These are phyloP conservation scores for Amylocystis lapponica DNA, from an alignment of 768 basidiomycete genomes.

Conservation along the genomic window DNA sequence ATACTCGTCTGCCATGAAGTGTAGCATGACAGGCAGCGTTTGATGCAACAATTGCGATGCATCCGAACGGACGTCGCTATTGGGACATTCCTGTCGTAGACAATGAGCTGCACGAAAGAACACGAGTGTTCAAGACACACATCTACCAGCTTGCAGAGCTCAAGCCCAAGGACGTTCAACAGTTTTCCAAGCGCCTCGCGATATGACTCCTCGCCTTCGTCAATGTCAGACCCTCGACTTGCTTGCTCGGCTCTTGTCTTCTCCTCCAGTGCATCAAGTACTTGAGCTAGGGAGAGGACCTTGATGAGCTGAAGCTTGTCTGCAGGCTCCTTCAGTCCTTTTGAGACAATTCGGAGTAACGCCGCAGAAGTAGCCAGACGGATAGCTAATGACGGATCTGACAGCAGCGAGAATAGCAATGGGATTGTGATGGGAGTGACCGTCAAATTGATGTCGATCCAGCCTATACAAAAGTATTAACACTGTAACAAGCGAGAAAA, in stretches of 20 bases:
- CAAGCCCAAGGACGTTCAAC: conserved; percentile 75
- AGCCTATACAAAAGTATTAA: conserved; percentile 46
- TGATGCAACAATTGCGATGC: conserved; percentile 59
- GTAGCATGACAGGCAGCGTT: conserved; percentile 75
- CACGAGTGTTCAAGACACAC: conserved; percentile 35
- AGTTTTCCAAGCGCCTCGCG: conserved; percentile 84
- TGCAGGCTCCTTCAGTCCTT: conserved; percentile 86
- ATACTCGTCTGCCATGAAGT: conserved; percentile 85
- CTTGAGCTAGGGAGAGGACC: conserved; percentile 79
- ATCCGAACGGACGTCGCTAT: conserved; percentile 56
- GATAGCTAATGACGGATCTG: conserved; percentile 70
- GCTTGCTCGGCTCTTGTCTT: conserved; percentile 66
- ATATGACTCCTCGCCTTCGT: conserved; percentile 86
- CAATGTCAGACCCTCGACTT: conserved; percentile 62
- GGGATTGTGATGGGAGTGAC: conserved; percentile 87
- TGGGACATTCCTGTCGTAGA: conserved; percentile 46
- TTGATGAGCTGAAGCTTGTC: conserved; percentile 90
- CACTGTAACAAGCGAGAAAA: not conserved
- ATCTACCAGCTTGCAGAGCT: conserved; percentile 80
- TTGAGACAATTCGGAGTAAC: conserved; percentile 77
- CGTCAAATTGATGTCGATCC: conserved; percentile 97
- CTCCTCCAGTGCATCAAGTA: conserved; percentile 74
- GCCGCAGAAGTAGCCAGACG: conserved; percentile 80
- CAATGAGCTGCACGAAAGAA: not conserved
- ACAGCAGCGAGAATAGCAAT: conserved; percentile 77